Evolutionary conservation across 257 asterid genomes (phyloP), one percentile per base, ranked within the genome.

Genomic region (Jasminum sambac): DNA sequence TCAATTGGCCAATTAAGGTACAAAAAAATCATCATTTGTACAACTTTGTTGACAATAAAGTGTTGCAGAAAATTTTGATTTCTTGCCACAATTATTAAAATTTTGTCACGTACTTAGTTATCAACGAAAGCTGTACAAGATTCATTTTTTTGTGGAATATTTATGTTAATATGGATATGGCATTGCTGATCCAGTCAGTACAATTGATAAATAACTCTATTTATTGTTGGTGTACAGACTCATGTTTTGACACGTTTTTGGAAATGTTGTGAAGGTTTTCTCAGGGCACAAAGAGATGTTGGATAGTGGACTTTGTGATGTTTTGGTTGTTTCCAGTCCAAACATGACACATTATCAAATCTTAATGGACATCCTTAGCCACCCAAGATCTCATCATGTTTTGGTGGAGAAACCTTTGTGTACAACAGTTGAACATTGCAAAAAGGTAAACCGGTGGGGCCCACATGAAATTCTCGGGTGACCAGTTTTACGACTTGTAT

Each of bases 331-430:
- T 55, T 87, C 97, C 2, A 70, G 96, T 69, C 97, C 99, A 26
- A 91, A 94, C 86, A 94, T 89, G 97, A 91, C 97, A 70, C 99
- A 94, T 71, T 89, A 63, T 71, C 93, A 94, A 68, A 94, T 94
- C 69, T 74, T 94, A 74, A 85, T 94, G 96, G 99, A 89, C 74
- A 84, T 91, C 62, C 76, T 94, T 65, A 68, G 50, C 65, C 79
- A 88, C 76, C 84, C 92, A 12, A 91, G 78, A 72, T 87, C 96
- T 39, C 96, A 91, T 71, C 97, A 94, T 25, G 97, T 94, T 37
- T 72, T 94, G 78, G 97, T 91, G 74, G 99, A 94, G 89, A 94
- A 94, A 86, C 99, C 97, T 79, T 82, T 94, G 73, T 91, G 97
- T 74, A 94, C 97, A 2, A 85, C 96, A 13, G 91, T 91, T 41